These are phyloP conservation scores for Takashimella koratensis DNA, from an alignment of 1,284 basidiomycete genomes.

Conservation along the genomic window DNA sequence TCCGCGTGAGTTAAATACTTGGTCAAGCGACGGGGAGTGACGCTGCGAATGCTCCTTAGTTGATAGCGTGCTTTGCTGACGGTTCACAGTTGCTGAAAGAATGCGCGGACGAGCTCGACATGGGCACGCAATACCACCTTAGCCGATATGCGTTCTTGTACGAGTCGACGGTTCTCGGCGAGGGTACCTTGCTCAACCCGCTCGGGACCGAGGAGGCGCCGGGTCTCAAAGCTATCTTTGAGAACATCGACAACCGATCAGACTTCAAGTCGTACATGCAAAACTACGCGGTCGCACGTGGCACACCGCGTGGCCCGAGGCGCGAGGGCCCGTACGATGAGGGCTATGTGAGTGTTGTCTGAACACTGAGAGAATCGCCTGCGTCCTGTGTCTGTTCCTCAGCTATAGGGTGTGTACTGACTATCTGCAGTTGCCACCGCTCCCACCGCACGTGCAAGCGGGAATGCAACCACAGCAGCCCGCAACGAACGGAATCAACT, in stretches of 20 bases:
- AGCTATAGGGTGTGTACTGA: no score
- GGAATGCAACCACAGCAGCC: background rate
- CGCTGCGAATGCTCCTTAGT: no score
- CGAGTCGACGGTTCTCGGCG: conserved; percentile 83
- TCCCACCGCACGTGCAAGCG: conserved; percentile 10
- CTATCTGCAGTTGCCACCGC: conserved; percentile 9
- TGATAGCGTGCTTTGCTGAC: no score
- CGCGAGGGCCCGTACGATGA: conserved; percentile 80
- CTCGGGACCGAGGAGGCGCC: conserved; percentile 44
- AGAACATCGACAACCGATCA: conserved; percentile 85
- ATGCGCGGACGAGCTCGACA: conserved; percentile 90
- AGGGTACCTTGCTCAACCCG: conserved; percentile 67
- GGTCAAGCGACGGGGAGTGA: no score
- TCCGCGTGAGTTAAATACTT: conserved; percentile 64
- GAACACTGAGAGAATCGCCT: no score
- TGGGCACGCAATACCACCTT: conserved; percentile 95
- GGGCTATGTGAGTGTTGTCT: conserved; percentile 76
- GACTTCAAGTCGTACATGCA: conserved; percentile 98
- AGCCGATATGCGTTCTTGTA: conserved; percentile 91
- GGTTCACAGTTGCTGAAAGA: conserved; percentile 96
- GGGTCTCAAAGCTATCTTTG: conserved; percentile 81
- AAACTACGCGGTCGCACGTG: conserved; percentile 83
- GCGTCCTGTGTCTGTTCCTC: no score
- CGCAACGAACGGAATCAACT: background rate
- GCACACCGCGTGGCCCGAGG: conserved; percentile 62